A percentile compares a stretch with the other conserved stretches of the same genome.
Conservation (phyloP, 805 yeast species). For the Candida namnaoensis region DNA sequence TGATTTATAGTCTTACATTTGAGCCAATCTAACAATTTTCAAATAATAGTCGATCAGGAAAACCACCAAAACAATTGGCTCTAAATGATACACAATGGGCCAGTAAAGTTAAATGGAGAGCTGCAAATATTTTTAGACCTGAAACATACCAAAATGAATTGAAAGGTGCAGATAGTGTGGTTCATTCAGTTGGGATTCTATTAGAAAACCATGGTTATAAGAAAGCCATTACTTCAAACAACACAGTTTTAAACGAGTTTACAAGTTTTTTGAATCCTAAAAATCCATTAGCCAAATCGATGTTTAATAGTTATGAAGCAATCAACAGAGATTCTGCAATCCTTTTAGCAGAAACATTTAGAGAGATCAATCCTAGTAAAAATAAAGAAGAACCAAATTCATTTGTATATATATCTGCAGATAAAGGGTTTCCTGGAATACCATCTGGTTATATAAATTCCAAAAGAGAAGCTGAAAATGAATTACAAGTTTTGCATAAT, state of each 20-base stretch:
- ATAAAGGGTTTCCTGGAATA: slow-evolving; percentile 54
- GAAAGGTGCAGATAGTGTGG: slow-evolving; percentile 51
- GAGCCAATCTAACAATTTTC: slow-evolving; percentile 1
- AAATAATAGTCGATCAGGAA: slow-evolving; percentile 38
- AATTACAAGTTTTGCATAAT: slow-evolving; percentile 31
- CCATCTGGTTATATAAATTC: slow-evolving; percentile 68
- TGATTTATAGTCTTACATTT: no score
- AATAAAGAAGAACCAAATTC: slow-evolving; percentile 17
- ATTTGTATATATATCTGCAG: slow-evolving; percentile 79
- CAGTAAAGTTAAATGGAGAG: slow-evolving; percentile 51
- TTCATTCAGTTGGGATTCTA: slow-evolving; percentile 75
- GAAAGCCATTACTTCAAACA: slow-evolving; percentile 25
- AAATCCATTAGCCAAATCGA: slow-evolving; percentile 45
- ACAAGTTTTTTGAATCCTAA: slow-evolving; percentile 36
- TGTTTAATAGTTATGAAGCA: slow-evolving; percentile 44
- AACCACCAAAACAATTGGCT: slow-evolving; percentile 28
- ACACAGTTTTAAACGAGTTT: slow-evolving; percentile 22
- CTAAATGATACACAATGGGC: slow-evolving; percentile 37
- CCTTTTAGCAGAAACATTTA: slow-evolving; percentile 47
- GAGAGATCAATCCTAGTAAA: slow-evolving; percentile 17
- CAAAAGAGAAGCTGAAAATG: slow-evolving; percentile 70
- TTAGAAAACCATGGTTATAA: slow-evolving; percentile 68
- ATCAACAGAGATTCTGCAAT: slow-evolving; percentile 67
- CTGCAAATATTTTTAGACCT: slow-evolving; percentile 64
- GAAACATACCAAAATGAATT: slow-evolving; percentile 42